phyloP scores from a whole-genome alignment of 164 flowering plant species.

The Vitis cinerea region DNA sequence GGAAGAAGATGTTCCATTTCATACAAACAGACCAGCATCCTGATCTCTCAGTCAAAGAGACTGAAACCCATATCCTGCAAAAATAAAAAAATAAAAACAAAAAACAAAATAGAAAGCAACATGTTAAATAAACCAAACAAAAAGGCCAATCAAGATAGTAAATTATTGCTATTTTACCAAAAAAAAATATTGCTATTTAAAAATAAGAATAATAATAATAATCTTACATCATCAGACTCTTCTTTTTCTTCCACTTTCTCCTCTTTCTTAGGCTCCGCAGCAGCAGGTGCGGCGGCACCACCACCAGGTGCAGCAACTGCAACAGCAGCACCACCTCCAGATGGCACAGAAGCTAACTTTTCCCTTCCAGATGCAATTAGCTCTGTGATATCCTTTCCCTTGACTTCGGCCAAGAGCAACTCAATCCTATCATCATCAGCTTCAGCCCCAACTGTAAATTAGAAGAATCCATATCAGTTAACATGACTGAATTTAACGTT shows the following conservation, averaged over 20 bases:
- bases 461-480: not conserved
- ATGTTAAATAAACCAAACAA: not conserved
- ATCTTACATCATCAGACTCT: slow-evolving; percentile 64
- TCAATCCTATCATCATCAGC: slow-evolving; percentile 65
- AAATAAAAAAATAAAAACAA: not conserved
- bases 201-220: not conserved
- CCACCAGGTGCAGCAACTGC: slow-evolving; percentile 34
- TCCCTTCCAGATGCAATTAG: slow-evolving; percentile 83
- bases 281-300: slow-evolving; percentile 45
- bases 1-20: not conserved
- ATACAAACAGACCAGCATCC: not conserved
- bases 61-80: slow-evolving; percentile 68
- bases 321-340: slow-evolving; percentile 70
- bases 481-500: too few relatives aligned
- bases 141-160: not conserved
- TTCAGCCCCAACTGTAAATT: slow-evolving; percentile 67
- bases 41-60: slow-evolving; percentile 39
- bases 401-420: slow-evolving; percentile 57
- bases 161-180: not conserved
- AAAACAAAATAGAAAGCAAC: not conserved
- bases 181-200: not conserved
- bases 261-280: slow-evolving; percentile 61
- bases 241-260: slow-evolving; percentile 73
- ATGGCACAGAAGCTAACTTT: slow-evolving; percentile 82
- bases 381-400: slow-evolving; percentile 73